phyloP scores from a whole-genome alignment of 306 rosid genomes.

The Luffa aegyptiaca region DNA sequence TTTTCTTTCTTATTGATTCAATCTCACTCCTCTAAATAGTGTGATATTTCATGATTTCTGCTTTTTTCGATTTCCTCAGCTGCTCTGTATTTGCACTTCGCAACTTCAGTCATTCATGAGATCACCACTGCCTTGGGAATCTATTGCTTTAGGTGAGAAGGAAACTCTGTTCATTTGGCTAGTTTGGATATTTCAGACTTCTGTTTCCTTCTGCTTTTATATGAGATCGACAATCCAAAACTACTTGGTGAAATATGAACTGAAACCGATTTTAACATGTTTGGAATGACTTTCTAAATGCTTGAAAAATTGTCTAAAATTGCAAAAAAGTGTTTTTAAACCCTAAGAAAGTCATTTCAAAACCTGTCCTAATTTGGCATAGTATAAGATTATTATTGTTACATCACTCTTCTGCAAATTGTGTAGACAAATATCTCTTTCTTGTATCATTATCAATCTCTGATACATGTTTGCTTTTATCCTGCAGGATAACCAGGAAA shows the following conservation, averaged over 20 bases:
- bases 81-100: constrained; percentile 68
- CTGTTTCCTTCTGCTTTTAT: neutral
- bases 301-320: no score
- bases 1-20: neutral
- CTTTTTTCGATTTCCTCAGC: constrained; percentile 28
- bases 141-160: constrained; percentile 80
- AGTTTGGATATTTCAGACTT: neutral
- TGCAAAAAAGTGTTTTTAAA: no score
- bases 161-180: neutral
- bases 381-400: no score
- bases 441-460: neutral
- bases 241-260: neutral
- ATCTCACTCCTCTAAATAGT: neutral
- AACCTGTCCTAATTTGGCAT: no score
- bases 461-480: neutral
- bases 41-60: neutral
- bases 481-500: constrained; percentile 78
- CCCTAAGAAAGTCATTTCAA: no score
- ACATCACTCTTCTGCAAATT: no score
- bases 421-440: neutral
- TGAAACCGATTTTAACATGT: neutral
- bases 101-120: constrained; percentile 72
- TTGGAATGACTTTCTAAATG: no score
- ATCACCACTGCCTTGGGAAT: constrained; percentile 88
- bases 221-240: neutral